These are phyloP conservation scores for Aspergillus niger DNA, from an alignment of 2,329 filamentous ascomycete species.

Conservation along the genomic window DNA sequence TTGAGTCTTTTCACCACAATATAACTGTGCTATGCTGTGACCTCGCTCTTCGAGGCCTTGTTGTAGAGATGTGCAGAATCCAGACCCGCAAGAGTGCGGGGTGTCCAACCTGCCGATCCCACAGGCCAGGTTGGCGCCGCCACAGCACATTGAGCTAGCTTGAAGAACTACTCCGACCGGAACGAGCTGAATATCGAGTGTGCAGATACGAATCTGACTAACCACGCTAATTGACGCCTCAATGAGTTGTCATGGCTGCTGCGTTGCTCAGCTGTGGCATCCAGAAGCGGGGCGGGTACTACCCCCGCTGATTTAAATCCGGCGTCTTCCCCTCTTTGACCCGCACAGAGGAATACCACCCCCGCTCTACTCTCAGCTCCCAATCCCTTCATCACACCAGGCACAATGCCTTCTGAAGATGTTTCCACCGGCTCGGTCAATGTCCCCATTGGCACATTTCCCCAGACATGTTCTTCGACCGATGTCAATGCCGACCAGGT, in stretches of 20 bases:
- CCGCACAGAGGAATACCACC: neutral
- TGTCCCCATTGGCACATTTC: slow-evolving; percentile 48
- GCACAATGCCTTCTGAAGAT: slow-evolving; percentile 38
- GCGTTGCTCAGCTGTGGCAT: neutral
- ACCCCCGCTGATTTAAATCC: neutral
- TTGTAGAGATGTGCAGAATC: too few species aligned
- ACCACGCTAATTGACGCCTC: too few species aligned
- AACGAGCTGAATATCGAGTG: too few species aligned
- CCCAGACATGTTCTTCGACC: slow-evolving; percentile 37
- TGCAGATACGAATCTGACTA: too few species aligned
- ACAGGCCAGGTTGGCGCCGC: too few species aligned
- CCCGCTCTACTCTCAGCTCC: neutral
- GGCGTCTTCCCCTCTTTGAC: neutral
- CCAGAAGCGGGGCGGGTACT: neutral
- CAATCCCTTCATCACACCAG: neutral
- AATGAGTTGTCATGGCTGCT: neutral
- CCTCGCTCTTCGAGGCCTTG: too few species aligned
- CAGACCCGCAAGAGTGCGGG: too few species aligned
- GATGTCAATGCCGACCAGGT: slow-evolving; percentile 41
- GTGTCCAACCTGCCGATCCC: too few species aligned
- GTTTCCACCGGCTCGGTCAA: slow-evolving; percentile 59
- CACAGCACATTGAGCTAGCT: too few species aligned
- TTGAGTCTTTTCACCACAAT: too few species aligned
- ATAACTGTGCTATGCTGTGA: too few species aligned
- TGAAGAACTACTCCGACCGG: too few species aligned